Evolutionary conservation across 2,329 filamentous ascomycete species (phyloP), one percentile per base, ranked within the genome.

Genomic region (Microdochium paspali): DNA sequence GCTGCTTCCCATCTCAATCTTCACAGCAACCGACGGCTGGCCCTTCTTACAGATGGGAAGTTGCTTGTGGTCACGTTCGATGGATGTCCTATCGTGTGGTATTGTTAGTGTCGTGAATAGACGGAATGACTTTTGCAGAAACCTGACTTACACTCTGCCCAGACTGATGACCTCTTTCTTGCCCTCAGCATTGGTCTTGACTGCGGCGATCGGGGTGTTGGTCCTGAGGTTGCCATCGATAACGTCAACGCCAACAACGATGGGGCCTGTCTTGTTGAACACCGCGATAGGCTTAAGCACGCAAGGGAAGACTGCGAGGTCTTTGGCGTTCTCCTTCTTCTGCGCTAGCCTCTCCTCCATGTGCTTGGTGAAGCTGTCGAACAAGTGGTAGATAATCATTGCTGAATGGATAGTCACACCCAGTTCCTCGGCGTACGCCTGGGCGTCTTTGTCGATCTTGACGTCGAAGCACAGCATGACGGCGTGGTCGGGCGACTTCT

Each of bases 391-490:
- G 62, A 98, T 98, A 59, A 98, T 98, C 67, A 98, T 91, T 2
- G 94, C 93, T 3, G 89, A 95, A 73, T 98, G 98, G 59, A 98
- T 87, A 75, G 95, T 97, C 71, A 98, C 87, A 46, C 90, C 90
- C 52, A 95, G 83, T 49, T 97, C 90, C 18, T 96, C 89, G 10
- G 93, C 93, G 59, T 97, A 95, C 10, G 80, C 77, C 55, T 85
- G 82, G 1, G 93, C 93, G 63, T 98, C 93, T 68, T 95, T 97
- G 71, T 98, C 93, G 15, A 98, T 88, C 73, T 96, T 97, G 70
- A 98, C 93, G 66, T 98, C 94, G 77, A 98, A 98, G 67, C 93
- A 97, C 45, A 98, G 82, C 93, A 98, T 98, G 64, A 97, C 88
- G n/a, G 93, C 93, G 58, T 84, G 94, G 63, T 98, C 90, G 55